These are phyloP conservation scores for Amaranthus tricolor DNA, from an alignment of 179 eudicot species.

Conservation along the genomic window DNA sequence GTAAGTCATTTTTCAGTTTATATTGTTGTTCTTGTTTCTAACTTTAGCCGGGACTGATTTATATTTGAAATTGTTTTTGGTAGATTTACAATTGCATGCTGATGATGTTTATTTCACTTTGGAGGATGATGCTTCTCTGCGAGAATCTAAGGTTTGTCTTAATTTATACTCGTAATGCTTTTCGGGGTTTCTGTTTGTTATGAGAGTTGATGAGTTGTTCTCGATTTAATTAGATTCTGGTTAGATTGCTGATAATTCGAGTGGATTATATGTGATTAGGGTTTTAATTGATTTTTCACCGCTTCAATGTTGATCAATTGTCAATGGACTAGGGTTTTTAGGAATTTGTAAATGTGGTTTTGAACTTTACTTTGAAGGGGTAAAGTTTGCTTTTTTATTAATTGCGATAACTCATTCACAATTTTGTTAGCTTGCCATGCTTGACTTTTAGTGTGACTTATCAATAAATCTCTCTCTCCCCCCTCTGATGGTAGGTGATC, in stretches of 20 bases:
- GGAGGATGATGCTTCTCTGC: constrained; percentile 29
- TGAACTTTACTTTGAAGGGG: neutral
- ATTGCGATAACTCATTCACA: neutral
- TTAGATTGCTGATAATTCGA: neutral
- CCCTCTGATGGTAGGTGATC: neutral
- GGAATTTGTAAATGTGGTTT: neutral
- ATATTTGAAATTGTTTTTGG: neutral
- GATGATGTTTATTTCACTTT: constrained; percentile 91
- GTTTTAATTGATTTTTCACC: neutral
- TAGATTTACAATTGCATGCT: constrained; percentile 91
- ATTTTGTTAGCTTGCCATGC: neutral
- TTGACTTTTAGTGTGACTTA: too few relatives aligned
- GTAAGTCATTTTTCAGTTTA: constrained; percentile 35
- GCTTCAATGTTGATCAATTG: too few relatives aligned
- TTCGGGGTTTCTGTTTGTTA: neutral
- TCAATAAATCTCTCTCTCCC: neutral
- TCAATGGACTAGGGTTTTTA: too few relatives aligned
- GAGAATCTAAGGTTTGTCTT: constrained; percentile 21
- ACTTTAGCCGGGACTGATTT: neutral
- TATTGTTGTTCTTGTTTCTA: constrained; percentile 1
- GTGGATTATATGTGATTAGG: neutral
- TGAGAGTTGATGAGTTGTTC: neutral
- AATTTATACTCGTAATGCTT: neutral
- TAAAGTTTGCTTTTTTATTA: neutral
- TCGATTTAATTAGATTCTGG: neutral